Evolutionary conservation across 371 early-diverging fungal genomes (phyloP).

Genomic region (Nematocida homosporus): DNA sequence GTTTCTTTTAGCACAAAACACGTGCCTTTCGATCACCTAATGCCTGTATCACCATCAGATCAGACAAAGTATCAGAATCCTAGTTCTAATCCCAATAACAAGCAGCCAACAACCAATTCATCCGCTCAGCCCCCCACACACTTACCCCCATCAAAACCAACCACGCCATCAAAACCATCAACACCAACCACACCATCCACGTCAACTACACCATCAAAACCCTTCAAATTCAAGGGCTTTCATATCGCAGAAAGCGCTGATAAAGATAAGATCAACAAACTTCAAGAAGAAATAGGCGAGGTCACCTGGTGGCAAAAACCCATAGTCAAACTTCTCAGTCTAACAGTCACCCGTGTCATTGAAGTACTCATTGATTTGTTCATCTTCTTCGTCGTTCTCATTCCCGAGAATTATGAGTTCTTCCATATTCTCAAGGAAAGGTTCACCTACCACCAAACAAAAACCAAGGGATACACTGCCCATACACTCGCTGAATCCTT

Average conservation of each 20-base stretch:
- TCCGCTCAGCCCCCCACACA: no score
- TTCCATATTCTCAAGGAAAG: slow-evolving; percentile 4
- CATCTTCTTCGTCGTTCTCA: slow-evolving; percentile 20
- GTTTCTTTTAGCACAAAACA: background rate
- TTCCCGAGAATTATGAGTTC: slow-evolving; percentile 51
- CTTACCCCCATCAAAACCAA: no score
- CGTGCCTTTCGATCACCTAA: no score
- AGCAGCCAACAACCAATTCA: no score
- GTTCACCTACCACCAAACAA: slow-evolving; percentile 6
- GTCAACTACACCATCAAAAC: background rate
- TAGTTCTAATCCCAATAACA: no score
- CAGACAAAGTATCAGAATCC: no score
- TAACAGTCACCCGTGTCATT: slow-evolving; percentile 21
- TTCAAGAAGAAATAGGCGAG: slow-evolving; percentile 6
- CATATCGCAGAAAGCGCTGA: slow-evolving; percentile 15
- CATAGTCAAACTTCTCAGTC: background rate
- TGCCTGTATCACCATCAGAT: no score
- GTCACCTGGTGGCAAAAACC: background rate
- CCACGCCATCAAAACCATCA: no score
- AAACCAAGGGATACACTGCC: background rate
- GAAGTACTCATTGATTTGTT: slow-evolving; percentile 32
- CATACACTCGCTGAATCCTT: slow-evolving; percentile 1
- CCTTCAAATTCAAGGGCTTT: background rate
- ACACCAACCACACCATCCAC: background rate
- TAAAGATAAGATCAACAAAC: slow-evolving; percentile 14